Conservation (phyloP, 108 stramenopile species). For the Cyclostephanos invisitatus region DNA sequence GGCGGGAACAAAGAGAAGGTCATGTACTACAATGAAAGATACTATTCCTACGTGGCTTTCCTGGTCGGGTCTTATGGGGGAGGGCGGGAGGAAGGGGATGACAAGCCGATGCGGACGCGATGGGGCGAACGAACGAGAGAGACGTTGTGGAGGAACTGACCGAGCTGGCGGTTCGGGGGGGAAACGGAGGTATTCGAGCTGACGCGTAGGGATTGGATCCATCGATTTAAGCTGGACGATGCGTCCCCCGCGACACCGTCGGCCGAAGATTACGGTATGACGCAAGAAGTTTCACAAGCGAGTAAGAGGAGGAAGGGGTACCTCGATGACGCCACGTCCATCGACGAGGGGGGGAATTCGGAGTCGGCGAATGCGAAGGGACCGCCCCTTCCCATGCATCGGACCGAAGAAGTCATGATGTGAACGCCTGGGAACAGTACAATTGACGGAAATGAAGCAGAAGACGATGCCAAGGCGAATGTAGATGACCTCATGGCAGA, state of each 20-base stretch:
- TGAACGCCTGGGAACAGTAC: constrained; percentile 52
- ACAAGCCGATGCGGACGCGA: constrained; percentile 8
- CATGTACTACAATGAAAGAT: too few species aligned
- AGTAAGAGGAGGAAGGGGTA: constrained; percentile 25
- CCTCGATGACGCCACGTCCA: constrained; percentile 17
- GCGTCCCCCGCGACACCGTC: constrained; percentile 2
- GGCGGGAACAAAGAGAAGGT: too few species aligned
- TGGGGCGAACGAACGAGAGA: constrained; percentile 28
- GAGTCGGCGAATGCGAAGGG: constrained; percentile 7
- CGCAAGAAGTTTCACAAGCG: not conserved
- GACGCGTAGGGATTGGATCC: constrained; percentile 55
- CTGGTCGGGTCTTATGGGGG: too few species aligned
- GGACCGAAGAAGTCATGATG: constrained; percentile 47
- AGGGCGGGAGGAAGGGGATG: too few species aligned
- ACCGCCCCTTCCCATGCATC: not conserved
- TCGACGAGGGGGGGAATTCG: constrained; percentile 5
- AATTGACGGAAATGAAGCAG: constrained; percentile 9
- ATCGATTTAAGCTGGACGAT: constrained; percentile 37
- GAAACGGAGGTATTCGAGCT: constrained; percentile 74
- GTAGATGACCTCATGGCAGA: constrained; percentile 81
- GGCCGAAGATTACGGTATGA: constrained; percentile 10
- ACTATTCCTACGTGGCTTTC: too few species aligned
- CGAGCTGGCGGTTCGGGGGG: constrained; percentile 61
- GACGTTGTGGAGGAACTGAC: constrained; percentile 64
- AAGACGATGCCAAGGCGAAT: constrained; percentile 3